Evolutionary conservation across 192 early-diverging fungal genomes (phyloP).

Genomic region (Thoreauomyces humboldtii): DNA sequence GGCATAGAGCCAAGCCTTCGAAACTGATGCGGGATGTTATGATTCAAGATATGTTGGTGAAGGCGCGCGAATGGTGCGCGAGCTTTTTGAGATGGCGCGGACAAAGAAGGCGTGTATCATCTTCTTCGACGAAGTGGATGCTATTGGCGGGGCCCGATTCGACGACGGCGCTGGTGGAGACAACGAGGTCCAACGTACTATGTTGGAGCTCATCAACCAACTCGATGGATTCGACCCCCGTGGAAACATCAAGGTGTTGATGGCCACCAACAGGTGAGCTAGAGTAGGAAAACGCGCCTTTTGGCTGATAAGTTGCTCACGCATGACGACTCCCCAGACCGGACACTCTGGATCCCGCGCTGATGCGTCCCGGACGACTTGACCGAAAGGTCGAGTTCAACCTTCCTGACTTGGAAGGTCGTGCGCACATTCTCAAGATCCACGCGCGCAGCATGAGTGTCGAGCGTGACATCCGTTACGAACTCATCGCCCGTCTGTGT

Average conservation of each 20-base stretch:
- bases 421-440: conserved; percentile 97
- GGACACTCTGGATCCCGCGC: conserved; percentile 96
- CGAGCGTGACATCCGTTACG: conserved; percentile 98
- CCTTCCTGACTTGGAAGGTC: conserved; percentile 93
- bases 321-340: conserved; percentile 8
- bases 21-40: background rate
- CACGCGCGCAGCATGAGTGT: conserved; percentile 99
- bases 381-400: conserved; percentile 99
- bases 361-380: conserved; percentile 95
- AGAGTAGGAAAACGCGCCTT: no score
- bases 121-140: conserved; percentile 99
- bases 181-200: conserved; percentile 99
- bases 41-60: conserved; percentile 84
- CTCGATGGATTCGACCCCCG: conserved; percentile 98
- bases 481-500: conserved; percentile 95
- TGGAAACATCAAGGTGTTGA: conserved; percentile 99
- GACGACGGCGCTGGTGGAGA: conserved; percentile 99
- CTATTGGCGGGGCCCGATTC: conserved; percentile 90
- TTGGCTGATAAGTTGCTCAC: background rate
- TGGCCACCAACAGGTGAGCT: conserved; percentile 92
- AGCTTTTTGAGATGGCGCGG: conserved; percentile 99
- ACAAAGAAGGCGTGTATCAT: conserved; percentile 99
- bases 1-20: no score
- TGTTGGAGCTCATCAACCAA: conserved; percentile 99
- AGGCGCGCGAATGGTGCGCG: conserved; percentile 98